These are phyloP conservation scores for Forsythia viridissima DNA, from an alignment of 257 asterid species.

Conservation along the genomic window DNA sequence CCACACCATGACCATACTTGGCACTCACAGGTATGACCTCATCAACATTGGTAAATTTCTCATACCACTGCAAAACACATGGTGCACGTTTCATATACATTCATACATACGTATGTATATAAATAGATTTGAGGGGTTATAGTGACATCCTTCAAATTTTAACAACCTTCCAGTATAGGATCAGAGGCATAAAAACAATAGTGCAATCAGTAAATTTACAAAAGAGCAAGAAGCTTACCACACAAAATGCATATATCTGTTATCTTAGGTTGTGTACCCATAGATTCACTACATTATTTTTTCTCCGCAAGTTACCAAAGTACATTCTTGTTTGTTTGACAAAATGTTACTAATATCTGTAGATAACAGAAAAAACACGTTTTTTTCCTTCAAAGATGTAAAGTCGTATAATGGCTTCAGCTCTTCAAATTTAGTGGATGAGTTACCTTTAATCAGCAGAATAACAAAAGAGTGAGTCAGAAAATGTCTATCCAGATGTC, in stretches of 20 bases:
- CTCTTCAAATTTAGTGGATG: background rate
- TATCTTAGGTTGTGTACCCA: background rate
- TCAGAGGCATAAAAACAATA: background rate
- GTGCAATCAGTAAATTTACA: background rate
- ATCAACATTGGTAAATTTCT: constrained; percentile 82
- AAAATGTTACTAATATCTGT: no score
- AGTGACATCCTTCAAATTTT: background rate
- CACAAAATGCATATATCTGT: background rate
- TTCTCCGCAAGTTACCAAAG: background rate
- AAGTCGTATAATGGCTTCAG: background rate
- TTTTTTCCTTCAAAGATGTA: no score
- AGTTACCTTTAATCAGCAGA: background rate
- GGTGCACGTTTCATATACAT: no score
- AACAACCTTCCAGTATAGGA: background rate
- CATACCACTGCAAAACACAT: constrained; percentile 75
- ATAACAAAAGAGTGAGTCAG: background rate
- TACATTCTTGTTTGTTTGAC: no score
- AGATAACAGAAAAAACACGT: no score
- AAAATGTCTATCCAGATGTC: background rate
- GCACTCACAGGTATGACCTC: constrained; percentile 99
- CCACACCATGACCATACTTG: constrained; percentile 94
- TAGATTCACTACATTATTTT: background rate
- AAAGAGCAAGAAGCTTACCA: background rate
- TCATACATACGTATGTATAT: background rate
- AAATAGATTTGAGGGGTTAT: background rate